These are phyloP conservation scores for Aureobasidium namibiae DNA, from an alignment of 2,329 filamentous ascomycete genomes.

Conservation along the genomic window DNA sequence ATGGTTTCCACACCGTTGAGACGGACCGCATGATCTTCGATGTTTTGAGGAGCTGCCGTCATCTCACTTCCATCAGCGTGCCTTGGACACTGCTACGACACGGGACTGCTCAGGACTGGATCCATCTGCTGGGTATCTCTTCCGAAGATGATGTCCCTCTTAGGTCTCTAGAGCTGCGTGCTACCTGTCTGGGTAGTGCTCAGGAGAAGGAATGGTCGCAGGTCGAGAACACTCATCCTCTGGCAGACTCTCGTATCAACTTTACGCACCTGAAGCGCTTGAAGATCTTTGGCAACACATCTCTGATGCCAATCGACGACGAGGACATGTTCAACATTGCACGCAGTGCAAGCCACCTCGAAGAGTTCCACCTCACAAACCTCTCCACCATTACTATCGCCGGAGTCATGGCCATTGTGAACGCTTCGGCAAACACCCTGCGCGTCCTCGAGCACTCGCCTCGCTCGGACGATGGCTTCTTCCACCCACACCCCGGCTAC, in stretches of 20 bases:
- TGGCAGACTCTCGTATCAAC: constrained; percentile 36
- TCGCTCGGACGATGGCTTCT: constrained; percentile 44
- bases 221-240: constrained; percentile 33
- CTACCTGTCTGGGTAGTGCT: constrained; percentile 40
- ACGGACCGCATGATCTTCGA: constrained; percentile 43
- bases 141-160: constrained; percentile 32
- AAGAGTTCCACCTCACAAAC: constrained; percentile 47
- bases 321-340: constrained; percentile 42
- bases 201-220: constrained; percentile 35
- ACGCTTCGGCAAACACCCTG: constrained; percentile 39
- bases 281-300: constrained; percentile 48
- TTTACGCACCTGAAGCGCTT: constrained; percentile 43
- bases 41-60: constrained; percentile 39
- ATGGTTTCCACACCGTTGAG: constrained; percentile 45
- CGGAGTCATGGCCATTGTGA: constrained; percentile 44
- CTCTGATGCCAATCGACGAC: constrained; percentile 44
- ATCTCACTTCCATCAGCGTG: constrained; percentile 40
- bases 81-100: constrained; percentile 47
- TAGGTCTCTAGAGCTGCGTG: constrained; percentile 44
- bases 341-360: constrained; percentile 42
- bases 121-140: constrained; percentile 37
- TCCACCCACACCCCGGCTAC: constrained; percentile 40
- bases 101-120: constrained; percentile 40
- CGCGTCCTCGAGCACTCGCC: constrained; percentile 46
- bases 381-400: constrained; percentile 46